Evolutionary conservation across 1,284 basidiomycete species (phyloP).

Genomic region (Athelia sp.): DNA sequence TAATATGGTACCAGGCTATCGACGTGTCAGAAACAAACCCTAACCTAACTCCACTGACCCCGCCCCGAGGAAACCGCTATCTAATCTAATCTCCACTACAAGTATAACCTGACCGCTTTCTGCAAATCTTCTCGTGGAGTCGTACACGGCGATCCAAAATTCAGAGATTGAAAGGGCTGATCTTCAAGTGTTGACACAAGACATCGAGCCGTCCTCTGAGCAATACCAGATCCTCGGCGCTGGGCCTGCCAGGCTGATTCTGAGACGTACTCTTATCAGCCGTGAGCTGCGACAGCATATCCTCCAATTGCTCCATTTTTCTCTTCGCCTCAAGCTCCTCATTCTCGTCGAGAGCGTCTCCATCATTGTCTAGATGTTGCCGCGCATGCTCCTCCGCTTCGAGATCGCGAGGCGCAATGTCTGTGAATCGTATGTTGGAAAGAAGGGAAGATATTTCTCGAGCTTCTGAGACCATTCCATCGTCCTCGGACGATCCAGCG

Average conservation of each 20-base stretch:
- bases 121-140: too few species aligned
- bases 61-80: too few species aligned
- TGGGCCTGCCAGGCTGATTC: background rate
- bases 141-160: too few species aligned
- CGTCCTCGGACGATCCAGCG: constrained; percentile 15
- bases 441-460: constrained; percentile 49
- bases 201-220: background rate
- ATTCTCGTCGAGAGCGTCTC: constrained; percentile 26
- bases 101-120: too few species aligned
- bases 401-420: constrained; percentile 64
- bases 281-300: constrained; percentile 45
- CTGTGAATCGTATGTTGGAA: constrained; percentile 53
- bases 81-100: too few species aligned
- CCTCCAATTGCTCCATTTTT: constrained; percentile 50
- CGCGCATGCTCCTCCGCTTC: constrained; percentile 70
- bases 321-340: constrained; percentile 41
- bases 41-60: too few species aligned
- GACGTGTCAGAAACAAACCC: too few species aligned
- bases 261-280: constrained; percentile 19
- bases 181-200: background rate
- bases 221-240: background rate
- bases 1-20: too few species aligned
- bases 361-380: constrained; percentile 46
- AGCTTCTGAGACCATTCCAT: constrained; percentile 32
- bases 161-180: too few species aligned